Evolutionary conservation across 2,329 filamentous ascomycete species (phyloP), one percentile per base, ranked within the genome.

Genomic region (Colletotrichum ledebouriae): DNA sequence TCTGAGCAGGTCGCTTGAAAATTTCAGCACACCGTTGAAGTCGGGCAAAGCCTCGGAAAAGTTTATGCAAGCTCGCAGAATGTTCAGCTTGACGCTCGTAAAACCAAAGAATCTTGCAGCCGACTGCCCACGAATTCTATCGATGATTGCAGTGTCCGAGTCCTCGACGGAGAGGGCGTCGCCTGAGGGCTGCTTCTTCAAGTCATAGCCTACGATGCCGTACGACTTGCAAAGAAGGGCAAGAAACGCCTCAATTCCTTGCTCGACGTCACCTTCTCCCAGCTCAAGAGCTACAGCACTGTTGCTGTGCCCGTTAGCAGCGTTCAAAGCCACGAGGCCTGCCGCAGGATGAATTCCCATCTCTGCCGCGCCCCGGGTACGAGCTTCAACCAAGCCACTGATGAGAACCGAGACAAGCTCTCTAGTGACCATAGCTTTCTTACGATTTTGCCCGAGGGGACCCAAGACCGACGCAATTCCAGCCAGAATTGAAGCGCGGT

Each of bases 261-360:
- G 82, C 75, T 92, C 90, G 34, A 91, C 82, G 72, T 92, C 90
- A 5, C 85, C 87, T 73, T 90, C 89, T 6, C 85, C 85, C 13
- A 92, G 81, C 72, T 91, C 89, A 37, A 91, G 81, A 2, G 84
- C 86, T 39, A 85, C 82, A 7, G 84, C 81, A 10, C 85, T 86
- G 65, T 82, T 84, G 20, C 78, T 78, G 47, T 84, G 84, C 1
- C 84, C 83, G 64, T 81, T 82, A 3, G 81, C 78, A 11, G 87
- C 82, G 71, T 89, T 91, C 34, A 96, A 82, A 12, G 91, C 90
- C 29, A 94, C 90, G 58, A 98, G 82, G 0, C 94, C 94, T 10
- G 95, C 94, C 17, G 95, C 95, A 46, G 96, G 96, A 79, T 98
- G 95, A 41, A 99, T 93, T 3, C 95, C 96, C 75, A 96, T 93